These are phyloP conservation scores for Jaminaea rosea DNA, from an alignment of 1,284 basidiomycete species.

Conservation along the genomic window DNA sequence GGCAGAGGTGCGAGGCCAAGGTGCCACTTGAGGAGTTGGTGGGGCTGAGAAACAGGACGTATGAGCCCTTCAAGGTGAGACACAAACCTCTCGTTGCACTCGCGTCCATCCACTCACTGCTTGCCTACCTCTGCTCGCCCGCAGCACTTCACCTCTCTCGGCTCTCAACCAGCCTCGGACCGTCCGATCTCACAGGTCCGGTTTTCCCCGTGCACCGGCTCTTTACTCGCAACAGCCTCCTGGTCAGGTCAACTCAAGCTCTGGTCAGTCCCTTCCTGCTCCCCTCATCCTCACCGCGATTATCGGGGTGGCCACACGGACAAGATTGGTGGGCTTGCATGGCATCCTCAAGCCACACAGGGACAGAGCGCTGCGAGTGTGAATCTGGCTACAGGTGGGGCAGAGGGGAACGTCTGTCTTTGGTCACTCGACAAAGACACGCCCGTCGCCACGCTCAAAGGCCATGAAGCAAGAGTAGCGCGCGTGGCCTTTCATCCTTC, in stretches of 20 bases:
- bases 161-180: constrained; percentile 95
- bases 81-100: not conserved
- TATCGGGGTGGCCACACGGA: constrained; percentile 65
- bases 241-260: constrained; percentile 92
- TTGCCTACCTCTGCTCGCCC: not conserved
- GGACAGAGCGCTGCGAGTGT: constrained; percentile 60
- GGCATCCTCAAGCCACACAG: constrained; percentile 92
- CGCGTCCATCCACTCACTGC: not conserved
- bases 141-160: constrained; percentile 78
- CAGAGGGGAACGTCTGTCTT: constrained; percentile 71
- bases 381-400: constrained; percentile 84
- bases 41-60: constrained; percentile 79
- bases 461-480: constrained; percentile 82
- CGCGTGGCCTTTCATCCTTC: constrained; percentile 93
- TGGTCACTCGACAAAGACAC: constrained; percentile 82
- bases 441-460: constrained; percentile 71
- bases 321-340: constrained; percentile 86
- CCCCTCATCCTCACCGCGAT: constrained; percentile 10
- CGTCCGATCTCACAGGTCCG: constrained; percentile 86
- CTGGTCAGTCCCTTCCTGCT: constrained; percentile 75
- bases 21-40: constrained; percentile 84
- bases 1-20: constrained; percentile 76
- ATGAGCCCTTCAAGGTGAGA: constrained; percentile 74
- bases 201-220: constrained; percentile 83
- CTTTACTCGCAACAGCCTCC: constrained; percentile 78